Base-by-base conservation (phyloP, 371 early-diverging fungal species). In the Circinella minor region DNA sequence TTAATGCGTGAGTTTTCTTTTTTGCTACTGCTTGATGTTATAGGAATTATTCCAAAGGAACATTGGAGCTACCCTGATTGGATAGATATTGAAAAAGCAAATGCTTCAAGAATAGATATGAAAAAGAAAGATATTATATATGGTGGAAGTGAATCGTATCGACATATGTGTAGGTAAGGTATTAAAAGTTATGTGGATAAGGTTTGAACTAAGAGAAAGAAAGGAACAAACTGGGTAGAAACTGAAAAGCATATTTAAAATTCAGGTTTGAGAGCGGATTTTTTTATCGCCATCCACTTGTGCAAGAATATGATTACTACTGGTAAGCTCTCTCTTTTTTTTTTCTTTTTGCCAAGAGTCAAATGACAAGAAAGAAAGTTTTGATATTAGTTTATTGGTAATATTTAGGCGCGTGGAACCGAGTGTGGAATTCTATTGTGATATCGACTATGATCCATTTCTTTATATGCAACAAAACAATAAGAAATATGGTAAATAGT, bases 371-470 rank as follows among this genome's bases (percentile, higher is more conserved):
- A 34, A 18, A 13, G 6, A 34, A 3, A 34, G 20, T 34, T 57
- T 18, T 10, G 4, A 4, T 1, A 57, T 34, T 57, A 27, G 11
- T 27, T 20, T 15, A 4, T 27, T 27, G 27, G 27, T 27, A 27
- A 0, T 65, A 34, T 15, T 27, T 70, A 72, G 72, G 72, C 82
- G 99, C 6, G 87, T 98, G n/a, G 98, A 98, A 78, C 98, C 98
- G 0, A 91, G 87, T 51, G 95, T 96, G 18, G 77, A 89, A 70
- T 96, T 93, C 71, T 82, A 77, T 60, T 99, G 98, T 75, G 90
- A 95, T 69, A 87, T 99, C 36, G 90, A 90, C 68, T 91, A 93
- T 74, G 98, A 99, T 77, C 96, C 96, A 2, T 98, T 98, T 76
- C 77, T 88, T 68, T 96, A 80, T 70, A 94, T 95, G 93, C 79